A percentile compares a stretch with the other conserved stretches of the same genome.
Conservation (phyloP, 495 filamentous ascomycete genomes). For the Talaromyces liani region DNA sequence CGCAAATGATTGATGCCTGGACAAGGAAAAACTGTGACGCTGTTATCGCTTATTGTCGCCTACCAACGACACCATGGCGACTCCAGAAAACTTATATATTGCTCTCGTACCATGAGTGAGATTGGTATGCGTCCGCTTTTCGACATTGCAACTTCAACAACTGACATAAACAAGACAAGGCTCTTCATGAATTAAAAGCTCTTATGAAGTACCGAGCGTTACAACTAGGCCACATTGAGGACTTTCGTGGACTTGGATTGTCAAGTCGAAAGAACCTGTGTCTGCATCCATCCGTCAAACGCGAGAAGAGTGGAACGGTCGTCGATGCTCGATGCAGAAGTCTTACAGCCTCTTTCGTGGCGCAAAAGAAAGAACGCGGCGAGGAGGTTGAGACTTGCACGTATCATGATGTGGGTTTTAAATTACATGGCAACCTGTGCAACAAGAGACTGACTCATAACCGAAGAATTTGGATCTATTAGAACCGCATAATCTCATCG, state of each 20-base stretch:
- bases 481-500: conserved; percentile 88
- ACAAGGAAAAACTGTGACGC: conserved; percentile 73
- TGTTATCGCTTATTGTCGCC: conserved; percentile 91
- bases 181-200: conserved; percentile 80
- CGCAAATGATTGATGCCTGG: neutral
- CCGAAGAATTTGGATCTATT: conserved; percentile 81
- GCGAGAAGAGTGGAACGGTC: conserved; percentile 87
- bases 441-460: conserved; percentile 14
- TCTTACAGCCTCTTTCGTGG: conserved; percentile 92
- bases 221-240: conserved; percentile 79
- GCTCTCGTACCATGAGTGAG: conserved; percentile 68
- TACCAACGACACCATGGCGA: conserved; percentile 90
- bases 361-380: conserved; percentile 89
- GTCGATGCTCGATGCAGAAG: conserved; percentile 94
- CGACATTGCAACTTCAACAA: conserved; percentile 70
- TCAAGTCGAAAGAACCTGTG: conserved; percentile 98
- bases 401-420: conserved; percentile 73
- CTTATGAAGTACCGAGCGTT: conserved; percentile 91
- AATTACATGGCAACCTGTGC: neutral
- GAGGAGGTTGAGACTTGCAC: conserved; percentile 91
- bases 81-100: conserved; percentile 94
- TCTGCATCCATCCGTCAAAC: conserved; percentile 88
- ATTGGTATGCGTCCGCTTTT: conserved; percentile 12
- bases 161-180: conserved; percentile 68
- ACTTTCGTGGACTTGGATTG: conserved; percentile 84